Conservation (phyloP, 2,329 filamentous ascomycete genomes). For the Paramyrothecium sp. region DNA sequence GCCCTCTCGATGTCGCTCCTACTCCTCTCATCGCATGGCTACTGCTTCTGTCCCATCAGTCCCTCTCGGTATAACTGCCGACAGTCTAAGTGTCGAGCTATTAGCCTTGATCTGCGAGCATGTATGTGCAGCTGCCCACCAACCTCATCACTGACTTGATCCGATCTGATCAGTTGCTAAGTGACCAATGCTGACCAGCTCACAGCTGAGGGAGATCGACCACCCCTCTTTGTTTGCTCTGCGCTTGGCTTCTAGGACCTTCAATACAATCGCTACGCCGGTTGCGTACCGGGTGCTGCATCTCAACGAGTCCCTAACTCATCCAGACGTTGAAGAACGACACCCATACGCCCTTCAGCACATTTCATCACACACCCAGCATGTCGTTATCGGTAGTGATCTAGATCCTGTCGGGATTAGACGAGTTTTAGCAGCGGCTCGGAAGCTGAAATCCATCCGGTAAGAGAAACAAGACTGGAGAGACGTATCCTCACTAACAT, state of each 20-base stretch:
- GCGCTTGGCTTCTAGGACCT: conserved; percentile 36
- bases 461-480: conserved; percentile 17
- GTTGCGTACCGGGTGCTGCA: conserved; percentile 37
- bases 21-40: conserved; percentile 18
- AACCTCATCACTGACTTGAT: conserved; percentile 9
- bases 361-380: conserved; percentile 35
- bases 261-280: conserved; percentile 40
- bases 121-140: conserved; percentile 21
- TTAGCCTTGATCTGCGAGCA: conserved; percentile 39
- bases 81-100: conserved; percentile 41
- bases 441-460: conserved; percentile 37
- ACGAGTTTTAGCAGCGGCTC: conserved; percentile 31
- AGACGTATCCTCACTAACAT: conserved; percentile 8
- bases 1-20: conserved; percentile 6
- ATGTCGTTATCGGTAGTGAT: conserved; percentile 38
- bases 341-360: conserved; percentile 31
- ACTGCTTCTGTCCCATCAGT: conserved; percentile 6
- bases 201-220: conserved; percentile 38
- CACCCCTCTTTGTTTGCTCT: conserved; percentile 25
- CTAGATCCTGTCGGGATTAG: conserved; percentile 35
- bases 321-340: conserved; percentile 25
- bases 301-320: conserved; percentile 36
- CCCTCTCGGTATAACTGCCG: conserved; percentile 12
- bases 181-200: not conserved
- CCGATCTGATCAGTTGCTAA: not conserved